Percentiles rank a stretch among this genome's conserved stretches.
Conservation (phyloP, 306 rosid species). For the Canavalia gladiata region DNA sequence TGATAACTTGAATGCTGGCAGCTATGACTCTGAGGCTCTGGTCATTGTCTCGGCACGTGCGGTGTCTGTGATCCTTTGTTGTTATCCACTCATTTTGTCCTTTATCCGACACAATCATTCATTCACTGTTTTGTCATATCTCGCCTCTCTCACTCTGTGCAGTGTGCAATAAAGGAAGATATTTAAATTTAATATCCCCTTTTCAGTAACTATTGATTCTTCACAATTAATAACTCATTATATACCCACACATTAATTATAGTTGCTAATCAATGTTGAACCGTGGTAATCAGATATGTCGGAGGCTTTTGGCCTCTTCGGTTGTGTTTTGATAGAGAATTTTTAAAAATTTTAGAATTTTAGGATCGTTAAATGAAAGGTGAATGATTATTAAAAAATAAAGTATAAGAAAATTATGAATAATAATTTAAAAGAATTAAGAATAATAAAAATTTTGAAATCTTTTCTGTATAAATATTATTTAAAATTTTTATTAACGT, state of each 20-base stretch:
- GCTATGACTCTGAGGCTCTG: neutral
- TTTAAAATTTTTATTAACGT: too few species aligned
- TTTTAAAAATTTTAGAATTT: too few species aligned
- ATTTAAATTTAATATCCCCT: neutral
- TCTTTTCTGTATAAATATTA: too few species aligned
- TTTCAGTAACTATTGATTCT: neutral
- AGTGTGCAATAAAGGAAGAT: neutral
- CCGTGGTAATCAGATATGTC: too few species aligned
- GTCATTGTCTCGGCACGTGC: slow-evolving; percentile 42
- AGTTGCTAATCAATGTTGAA: neutral
- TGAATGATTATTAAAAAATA: too few species aligned
- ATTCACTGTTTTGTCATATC: neutral
- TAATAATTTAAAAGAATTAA: too few species aligned
- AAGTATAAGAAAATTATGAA: too few species aligned
- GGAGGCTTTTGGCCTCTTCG: too few species aligned
- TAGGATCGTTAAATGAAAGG: too few species aligned
- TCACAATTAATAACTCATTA: neutral
- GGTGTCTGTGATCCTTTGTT: slow-evolving; percentile 31
- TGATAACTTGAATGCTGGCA: too few species aligned
- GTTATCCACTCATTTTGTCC: slow-evolving; percentile 43
- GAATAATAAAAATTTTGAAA: too few species aligned
- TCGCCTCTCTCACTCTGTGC: neutral
- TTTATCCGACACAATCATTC: slow-evolving; percentile 27
- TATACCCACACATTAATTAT: neutral
- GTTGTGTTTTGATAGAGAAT: too few species aligned